Percentiles rank a stretch among this genome's conserved stretches.
Conservation (phyloP, 805 yeast genomes). For the Torulaspora franciscae region DNA sequence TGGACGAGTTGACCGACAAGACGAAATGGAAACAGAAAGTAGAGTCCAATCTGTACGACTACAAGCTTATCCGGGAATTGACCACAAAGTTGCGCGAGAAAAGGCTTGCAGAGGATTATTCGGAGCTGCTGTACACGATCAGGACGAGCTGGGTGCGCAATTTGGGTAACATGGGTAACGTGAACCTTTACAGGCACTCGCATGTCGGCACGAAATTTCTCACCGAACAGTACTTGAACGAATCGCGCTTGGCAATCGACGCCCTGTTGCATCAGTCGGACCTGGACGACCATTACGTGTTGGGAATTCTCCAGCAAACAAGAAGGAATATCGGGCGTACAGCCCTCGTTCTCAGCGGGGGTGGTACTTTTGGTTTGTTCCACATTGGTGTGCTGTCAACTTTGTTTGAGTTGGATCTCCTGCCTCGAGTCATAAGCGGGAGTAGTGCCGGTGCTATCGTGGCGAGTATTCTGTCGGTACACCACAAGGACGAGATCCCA, state of each 20-base stretch:
- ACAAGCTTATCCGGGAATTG: conserved; percentile 49
- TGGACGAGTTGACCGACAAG: conserved; percentile 62
- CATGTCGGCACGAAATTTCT: conserved; percentile 80
- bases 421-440: conserved; percentile 88
- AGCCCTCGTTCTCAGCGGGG: conserved; percentile 92
- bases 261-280: conserved; percentile 29
- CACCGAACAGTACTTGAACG: conserved; percentile 77
- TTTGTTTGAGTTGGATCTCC: conserved; percentile 61
- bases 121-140: conserved; percentile 62
- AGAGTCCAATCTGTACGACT: conserved; percentile 69
- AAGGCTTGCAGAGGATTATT: conserved; percentile 52
- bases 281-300: conserved; percentile 61
- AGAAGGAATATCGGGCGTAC: conserved; percentile 90
- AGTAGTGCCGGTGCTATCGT: conserved; percentile 95
- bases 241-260: conserved; percentile 54
- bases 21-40: conserved; percentile 66
- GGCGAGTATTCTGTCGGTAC: conserved; percentile 82
- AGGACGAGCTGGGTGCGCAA: conserved; percentile 84
- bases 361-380: conserved; percentile 87
- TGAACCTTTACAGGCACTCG: conserved; percentile 68
- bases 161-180: conserved; percentile 81
- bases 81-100: conserved; percentile 56
- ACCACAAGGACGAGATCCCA: conserved; percentile 64
- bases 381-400: conserved; percentile 90
- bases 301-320: conserved; percentile 80